Evolutionary conservation across 164 flowering plant species (phyloP), one percentile per base, ranked within the genome.

Genomic region (Nelumbo lutea): DNA sequence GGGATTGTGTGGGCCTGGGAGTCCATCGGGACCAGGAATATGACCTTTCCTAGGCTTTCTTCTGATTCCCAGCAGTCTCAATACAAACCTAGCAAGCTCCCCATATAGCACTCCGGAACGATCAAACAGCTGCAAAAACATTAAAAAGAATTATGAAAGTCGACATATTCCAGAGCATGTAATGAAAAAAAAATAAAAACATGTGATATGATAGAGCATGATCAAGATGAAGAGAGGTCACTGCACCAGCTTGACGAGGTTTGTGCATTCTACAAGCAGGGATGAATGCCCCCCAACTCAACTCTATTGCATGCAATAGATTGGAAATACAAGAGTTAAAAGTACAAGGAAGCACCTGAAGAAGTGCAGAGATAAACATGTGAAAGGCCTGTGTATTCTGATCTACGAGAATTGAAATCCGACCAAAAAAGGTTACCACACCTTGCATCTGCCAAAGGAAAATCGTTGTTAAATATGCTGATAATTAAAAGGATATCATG

Each of bases 331-430:
- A 27, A 57, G 41, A 2, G 41, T 5, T 44, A 65, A 59, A 27
- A 27, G 27, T 27, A 27, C 27, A 27, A 47, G 45, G 40, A 39
- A 59, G 44, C 68, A 91, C 98, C 98, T 91, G 97, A 72, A 91
- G 91, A 66, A 94, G 89, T 0, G 98, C 98, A 50, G 96, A 62
- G 90, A 94, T 91, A 53, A 94, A 91, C 90, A 91, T 74, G 79
- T 94, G 98, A 68, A 89, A 84, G 13, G 98, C 98, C 70, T 91
- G 95, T 9, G 98, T 89, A 67, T 91, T 91, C 77, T 94, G 96
- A 75, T 94, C 96, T 42, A 90, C 82, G 42, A 94, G 87, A 44
- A 94, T 76, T 39, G 98, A 67, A 64, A 94, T 76, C 68, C 97
- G 85, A 40, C 97, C 93, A 72, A 91, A 91, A 76, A 88, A 85